Base-by-base conservation (phyloP, 2,329 filamentous ascomycete genomes). In the Scorias spongiosa region DNA sequence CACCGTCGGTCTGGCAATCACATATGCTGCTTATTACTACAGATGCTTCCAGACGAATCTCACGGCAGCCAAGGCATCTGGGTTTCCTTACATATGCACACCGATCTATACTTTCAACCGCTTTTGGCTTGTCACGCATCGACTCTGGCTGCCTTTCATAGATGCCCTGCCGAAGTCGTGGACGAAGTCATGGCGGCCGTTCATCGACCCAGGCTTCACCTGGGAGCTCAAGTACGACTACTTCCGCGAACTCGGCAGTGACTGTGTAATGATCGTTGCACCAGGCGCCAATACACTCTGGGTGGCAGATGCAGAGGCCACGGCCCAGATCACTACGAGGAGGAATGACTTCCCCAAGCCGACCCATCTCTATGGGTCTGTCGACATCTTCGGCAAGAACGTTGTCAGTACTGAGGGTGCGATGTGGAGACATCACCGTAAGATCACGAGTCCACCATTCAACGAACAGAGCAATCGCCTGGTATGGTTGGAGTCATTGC, bases 341-440 rank as follows among this genome's bases (percentile, higher is more conserved):
- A 71, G 81, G 38, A 81, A 82, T 52, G 74, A 78, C 47, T 88
- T 88, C 54, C 80, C 79, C 39, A 84, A 85, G 62, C 75, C 77
- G 7, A 70, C 74, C 11, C 62, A 73, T 46, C 63, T 73, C 43
- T 84, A 84, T 54, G 60, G 59, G 14, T 65, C 74, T 11, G 63
- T 84, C 28, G 70, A 77, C 40, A 65, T 81, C 17, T 88, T 81
- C 57, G 83, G 84, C 30, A 70, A 76, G 44, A 89, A 84, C 56
- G 71, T 88, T 1, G 63, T 88, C 17, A 76, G 76, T 0, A 77
- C 79, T 2, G 83, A 88, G 59, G 82, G 82, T 1, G 57, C 66
- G 1, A 62, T 72, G 26, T 89, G 82, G 84, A 77, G 78, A 29
- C 70, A 75, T 61, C 83, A 89, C 58, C 74, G 83, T 48, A 85